These are phyloP conservation scores for Suillus brevipes DNA, from an alignment of 768 basidiomycete species.

Conservation along the genomic window DNA sequence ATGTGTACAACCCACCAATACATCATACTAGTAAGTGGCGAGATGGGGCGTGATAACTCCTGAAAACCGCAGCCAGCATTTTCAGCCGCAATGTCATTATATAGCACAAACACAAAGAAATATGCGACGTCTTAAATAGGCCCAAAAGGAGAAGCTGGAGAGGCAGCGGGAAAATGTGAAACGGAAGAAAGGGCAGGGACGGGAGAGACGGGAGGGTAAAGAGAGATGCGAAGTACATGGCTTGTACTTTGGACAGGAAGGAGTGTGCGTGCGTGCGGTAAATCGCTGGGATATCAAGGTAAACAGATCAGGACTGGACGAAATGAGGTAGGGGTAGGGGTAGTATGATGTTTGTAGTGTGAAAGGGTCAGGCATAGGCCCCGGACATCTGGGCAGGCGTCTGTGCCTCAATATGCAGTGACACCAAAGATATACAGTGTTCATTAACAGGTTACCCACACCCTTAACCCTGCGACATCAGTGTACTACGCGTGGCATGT, in stretches of 20 bases:
- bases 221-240: constrained; percentile 35
- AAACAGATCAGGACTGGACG: constrained; percentile 28
- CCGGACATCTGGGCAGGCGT: constrained; percentile 20
- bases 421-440: neutral
- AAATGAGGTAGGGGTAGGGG: constrained; percentile 21
- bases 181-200: constrained; percentile 14
- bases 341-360: constrained; percentile 22
- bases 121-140: constrained; percentile 38
- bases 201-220: constrained; percentile 19
- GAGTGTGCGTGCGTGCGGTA: constrained; percentile 23
- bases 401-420: neutral
- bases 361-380: constrained; percentile 28
- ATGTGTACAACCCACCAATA: neutral
- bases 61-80: constrained; percentile 5
- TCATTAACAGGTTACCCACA: neutral
- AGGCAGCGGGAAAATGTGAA: constrained; percentile 17
- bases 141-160: constrained; percentile 23
- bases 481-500: neutral
- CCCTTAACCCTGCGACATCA: constrained; percentile 8
- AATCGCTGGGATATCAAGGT: constrained; percentile 27
- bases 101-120: constrained; percentile 40
- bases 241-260: constrained; percentile 29
- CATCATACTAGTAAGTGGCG: neutral
- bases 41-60: neutral
- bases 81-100: constrained; percentile 37